These are phyloP conservation scores for Saccharum hybrid DNA, from an alignment of 202 grass and related monocot species.

Conservation along the genomic window DNA sequence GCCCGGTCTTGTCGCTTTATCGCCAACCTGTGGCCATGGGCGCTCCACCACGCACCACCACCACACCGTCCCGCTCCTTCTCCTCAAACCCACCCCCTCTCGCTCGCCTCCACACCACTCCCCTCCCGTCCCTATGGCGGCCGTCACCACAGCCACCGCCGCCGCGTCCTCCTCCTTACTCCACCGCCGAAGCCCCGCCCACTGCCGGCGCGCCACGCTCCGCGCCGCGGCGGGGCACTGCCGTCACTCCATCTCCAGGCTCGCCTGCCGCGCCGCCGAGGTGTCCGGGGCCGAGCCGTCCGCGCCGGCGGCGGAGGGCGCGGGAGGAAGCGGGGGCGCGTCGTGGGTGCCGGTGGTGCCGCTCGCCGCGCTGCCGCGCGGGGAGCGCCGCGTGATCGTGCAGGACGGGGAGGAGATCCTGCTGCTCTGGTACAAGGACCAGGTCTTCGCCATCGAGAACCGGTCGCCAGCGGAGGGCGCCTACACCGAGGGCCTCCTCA, in stretches of 20 bases:
- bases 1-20: conserved; percentile 40
- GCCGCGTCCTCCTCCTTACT: conserved; percentile 45
- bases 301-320: conserved; percentile 33
- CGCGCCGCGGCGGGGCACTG: neutral
- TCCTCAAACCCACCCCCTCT: conserved; percentile 28
- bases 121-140: conserved; percentile 42
- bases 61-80: neutral
- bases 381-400: conserved; percentile 90
- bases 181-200: conserved; percentile 23
- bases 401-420: conserved; percentile 88
- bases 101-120: conserved; percentile 2
- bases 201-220: neutral
- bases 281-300: conserved; percentile 68
- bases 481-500: conserved; percentile 94
- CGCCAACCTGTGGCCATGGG: conserved; percentile 66
- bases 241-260: conserved; percentile 27
- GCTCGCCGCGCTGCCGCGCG: conserved; percentile 72
- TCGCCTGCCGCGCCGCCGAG: conserved; percentile 79
- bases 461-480: conserved; percentile 92
- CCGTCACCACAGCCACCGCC: conserved; percentile 50
- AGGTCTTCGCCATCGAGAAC: conserved; percentile 87
- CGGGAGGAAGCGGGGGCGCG: conserved; percentile 19
- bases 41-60: conserved; percentile 31
- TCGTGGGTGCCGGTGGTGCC: conserved; percentile 90
- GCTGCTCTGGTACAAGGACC: conserved; percentile 96